Evolutionary conservation across 1,284 basidiomycete genomes (phyloP), one percentile per base, ranked within the genome.

Genomic region (Ustilago cynodontis): DNA sequence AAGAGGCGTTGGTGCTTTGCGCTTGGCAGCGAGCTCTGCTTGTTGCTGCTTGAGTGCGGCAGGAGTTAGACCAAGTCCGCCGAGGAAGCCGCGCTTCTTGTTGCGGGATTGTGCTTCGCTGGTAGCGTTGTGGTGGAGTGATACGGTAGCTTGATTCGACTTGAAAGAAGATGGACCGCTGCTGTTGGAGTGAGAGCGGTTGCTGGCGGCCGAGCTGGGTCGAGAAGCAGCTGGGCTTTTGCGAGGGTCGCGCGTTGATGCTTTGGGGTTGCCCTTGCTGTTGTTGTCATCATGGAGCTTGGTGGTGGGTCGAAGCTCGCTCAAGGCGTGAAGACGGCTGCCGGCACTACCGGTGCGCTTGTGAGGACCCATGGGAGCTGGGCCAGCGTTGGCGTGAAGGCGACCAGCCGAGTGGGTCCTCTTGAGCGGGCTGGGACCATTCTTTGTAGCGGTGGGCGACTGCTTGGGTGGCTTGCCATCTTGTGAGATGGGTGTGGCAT

Each of bases 281-380:
- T 77, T 74, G 51, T 58, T 74, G 31, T 80, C 65, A 47, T 80
- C 65, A 51, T 80, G 58, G 22, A 82, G 63, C 52, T 82, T 82
- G 22, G 80, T 82, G 31, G 81, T 82, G 41, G 80, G 79, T 43
- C 77, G 76, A 24, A 82, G 67, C 62, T 82, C 80, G 76, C 78
- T 81, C 18, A 82, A 72, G 2, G 81, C 81, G 58, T 82, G 76
- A 11, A 82, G 71, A 0, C 81, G 72, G 52, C 74, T 73, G 6
- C 66, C 80, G 2, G 81, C 75, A 45, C 81, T 82, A 26, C 81
- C 81, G 20, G 76, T 81, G 35, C 78, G 75, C 47, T 78, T 78
- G 50, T 77, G 68, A n/a, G 77, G 65, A 47, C 72, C 76, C 10
- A 75, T 53, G 8, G 65, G 72, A 43, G 62, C 74, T n/a, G 54